Evolutionary conservation across 305 asterid genomes (phyloP).

Genomic region (Rubia tinctorum): DNA sequence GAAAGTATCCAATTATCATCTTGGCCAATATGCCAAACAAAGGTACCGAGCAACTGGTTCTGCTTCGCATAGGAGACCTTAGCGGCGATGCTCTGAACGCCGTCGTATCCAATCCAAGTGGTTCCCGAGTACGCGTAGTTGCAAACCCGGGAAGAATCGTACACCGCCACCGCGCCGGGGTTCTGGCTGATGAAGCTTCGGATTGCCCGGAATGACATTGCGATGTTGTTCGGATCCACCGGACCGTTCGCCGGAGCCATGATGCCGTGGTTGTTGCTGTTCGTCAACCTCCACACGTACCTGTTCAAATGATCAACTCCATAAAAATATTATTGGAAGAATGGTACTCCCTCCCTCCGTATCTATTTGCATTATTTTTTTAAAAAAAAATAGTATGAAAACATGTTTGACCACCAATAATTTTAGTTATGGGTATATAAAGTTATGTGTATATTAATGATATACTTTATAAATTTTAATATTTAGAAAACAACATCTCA

Average conservation of each 20-base stretch:
- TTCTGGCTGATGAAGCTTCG: conserved; percentile 27
- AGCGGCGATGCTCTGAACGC: conserved; percentile 23
- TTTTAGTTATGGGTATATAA: too few species aligned
- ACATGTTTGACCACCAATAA: too few species aligned
- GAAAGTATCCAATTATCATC: conserved; percentile 45
- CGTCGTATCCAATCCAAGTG: conserved; percentile 53
- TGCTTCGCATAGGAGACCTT: conserved; percentile 41
- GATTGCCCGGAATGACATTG: conserved; percentile 32
- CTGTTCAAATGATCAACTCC: neutral
- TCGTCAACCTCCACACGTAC: conserved; percentile 37
- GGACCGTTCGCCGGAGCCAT: conserved; percentile 43
- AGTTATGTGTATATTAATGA: too few species aligned
- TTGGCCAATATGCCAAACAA: conserved; percentile 45
- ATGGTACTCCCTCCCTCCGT: too few species aligned
- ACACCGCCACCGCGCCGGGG: neutral
- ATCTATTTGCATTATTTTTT: too few species aligned
- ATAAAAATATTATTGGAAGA: too few species aligned
- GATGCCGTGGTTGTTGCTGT: conserved; percentile 31
- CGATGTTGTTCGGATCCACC: conserved; percentile 14
- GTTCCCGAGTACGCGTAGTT: conserved; percentile 42
- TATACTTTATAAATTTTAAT: too few species aligned
- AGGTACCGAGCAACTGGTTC: conserved; percentile 42
- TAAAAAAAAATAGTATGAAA: too few species aligned
- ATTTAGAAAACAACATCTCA: too few species aligned
- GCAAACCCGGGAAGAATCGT: conserved; percentile 31